Base-by-base conservation (phyloP, 2,329 filamentous ascomycete species). In the Ascochyta viciae-villosae region DNA sequence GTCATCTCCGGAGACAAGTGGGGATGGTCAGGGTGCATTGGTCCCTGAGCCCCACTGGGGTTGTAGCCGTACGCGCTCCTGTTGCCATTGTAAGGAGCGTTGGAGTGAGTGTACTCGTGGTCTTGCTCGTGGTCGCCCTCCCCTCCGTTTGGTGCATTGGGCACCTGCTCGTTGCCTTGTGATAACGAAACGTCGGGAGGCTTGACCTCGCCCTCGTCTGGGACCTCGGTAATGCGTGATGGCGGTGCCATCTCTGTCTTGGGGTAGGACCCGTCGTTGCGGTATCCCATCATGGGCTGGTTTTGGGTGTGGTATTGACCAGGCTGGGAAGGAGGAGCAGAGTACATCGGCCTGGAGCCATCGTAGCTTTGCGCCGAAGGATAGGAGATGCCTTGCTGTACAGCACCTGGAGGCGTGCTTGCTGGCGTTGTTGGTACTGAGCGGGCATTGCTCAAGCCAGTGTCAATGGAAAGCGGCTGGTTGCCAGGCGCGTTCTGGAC, bases 361-460 rank as follows among this genome's bases (percentile, higher is more conserved):
- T 96, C 91, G 69, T 96, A 96, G 41, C 82, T 80, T 76, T 87
- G 90, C 54, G 81, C 87, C 65, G 79, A 84, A 47, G 87, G 89
- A 74, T 96, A 96, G 3, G 87, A 80, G 83, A 96, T 92, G 70
- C 85, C 88, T 66, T 92, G 90, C 64, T 92, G 89, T 60, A 96
- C 83, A 26, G 83, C 85, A 23, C 91, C 92, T 0, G 94, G 94
- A 12, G 94, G 93, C 0, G 94, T 96, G 6, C 91, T 94, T 24
- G 92, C 92, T 58, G 92, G 92, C n/a, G 91, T 96, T 9, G 89
- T 91, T 50, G 92, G 92, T 83, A 96, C 91, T 61, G 91, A 96
- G 67, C 91, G 89, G 57, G 89, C 82, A 76, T 89, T 92, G 79
- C 85, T 90, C 67, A 95, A 79, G 57, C 86, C 84, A 24, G 90